A percentile compares a stretch with the other conserved stretches of the same genome.
phyloP scores from a whole-genome alignment of 2,329 filamentous ascomycete genomes.

The Zalaria sp. region DNA sequence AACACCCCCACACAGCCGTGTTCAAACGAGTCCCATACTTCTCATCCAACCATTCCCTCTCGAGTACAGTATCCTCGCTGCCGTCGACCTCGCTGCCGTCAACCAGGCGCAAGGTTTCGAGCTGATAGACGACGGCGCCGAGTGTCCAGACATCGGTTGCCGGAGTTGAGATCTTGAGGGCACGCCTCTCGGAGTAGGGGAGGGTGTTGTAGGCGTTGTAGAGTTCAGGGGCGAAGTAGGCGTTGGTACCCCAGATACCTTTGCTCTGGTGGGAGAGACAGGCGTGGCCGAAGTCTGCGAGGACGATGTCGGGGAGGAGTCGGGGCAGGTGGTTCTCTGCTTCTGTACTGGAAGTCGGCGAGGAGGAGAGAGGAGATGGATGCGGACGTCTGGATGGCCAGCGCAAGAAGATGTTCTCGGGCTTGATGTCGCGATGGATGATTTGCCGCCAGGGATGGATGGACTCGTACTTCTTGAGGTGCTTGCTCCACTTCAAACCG shows the following conservation, averaged over 20 bases:
- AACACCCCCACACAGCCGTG: too few species aligned
- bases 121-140: too few species aligned
- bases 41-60: too few species aligned
- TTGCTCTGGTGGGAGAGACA: not conserved
- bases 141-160: too few species aligned
- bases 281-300: not conserved
- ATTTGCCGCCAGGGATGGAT: constrained; percentile 3
- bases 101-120: too few species aligned
- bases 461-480: too few species aligned
- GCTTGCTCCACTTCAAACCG: constrained; percentile 1
- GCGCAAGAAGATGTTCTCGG: constrained; percentile 1
- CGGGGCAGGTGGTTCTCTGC: not conserved
- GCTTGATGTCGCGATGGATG: constrained; percentile 12
- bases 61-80: too few species aligned
- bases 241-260: not conserved
- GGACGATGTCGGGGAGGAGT: not conserved
- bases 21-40: too few species aligned
- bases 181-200: too few species aligned
- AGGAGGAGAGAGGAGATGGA: not conserved
- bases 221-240: not conserved
- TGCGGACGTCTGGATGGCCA: not conserved
- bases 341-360: not conserved
- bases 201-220: not conserved
- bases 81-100: too few species aligned
- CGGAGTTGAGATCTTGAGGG: too few species aligned